A percentile compares a stretch with the other conserved stretches of the same genome.
phyloP scores from a whole-genome alignment of 352 stramenopile species.

The Phytophthora cactorum region DNA sequence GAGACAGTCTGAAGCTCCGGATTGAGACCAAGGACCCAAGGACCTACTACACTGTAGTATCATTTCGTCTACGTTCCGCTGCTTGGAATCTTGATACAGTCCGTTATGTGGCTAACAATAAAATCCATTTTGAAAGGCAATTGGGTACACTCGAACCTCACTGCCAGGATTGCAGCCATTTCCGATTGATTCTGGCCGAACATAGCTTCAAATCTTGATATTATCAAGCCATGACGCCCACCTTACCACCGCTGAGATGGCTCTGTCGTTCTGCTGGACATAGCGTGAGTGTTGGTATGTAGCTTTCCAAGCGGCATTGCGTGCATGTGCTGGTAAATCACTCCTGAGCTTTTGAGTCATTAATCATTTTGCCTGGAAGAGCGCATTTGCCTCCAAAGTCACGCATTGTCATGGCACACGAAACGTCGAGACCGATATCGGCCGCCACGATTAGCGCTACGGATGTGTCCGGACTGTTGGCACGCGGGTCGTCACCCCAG shows the following conservation, averaged over 20 bases:
- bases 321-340: constrained; percentile 13
- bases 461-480: constrained; percentile 37
- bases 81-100: not conserved
- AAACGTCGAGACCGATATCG: constrained; percentile 22
- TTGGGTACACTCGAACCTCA: constrained; percentile 25
- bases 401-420: constrained; percentile 25
- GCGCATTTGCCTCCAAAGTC: constrained; percentile 5
- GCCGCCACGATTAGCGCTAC: constrained; percentile 33
- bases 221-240: constrained; percentile 31
- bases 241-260: constrained; percentile 8
- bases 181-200: constrained; percentile 17
- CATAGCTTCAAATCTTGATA: constrained; percentile 38
- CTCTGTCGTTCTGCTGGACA: constrained; percentile 3
- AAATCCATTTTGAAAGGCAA: constrained; percentile 22
- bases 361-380: constrained; percentile 30
- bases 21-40: constrained; percentile 14
- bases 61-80: constrained; percentile 23
- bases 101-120: constrained; percentile 8
- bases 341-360: constrained; percentile 12
- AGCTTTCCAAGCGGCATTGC: not conserved
- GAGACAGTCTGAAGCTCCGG: constrained; percentile 31
- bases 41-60: not conserved
- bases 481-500: constrained; percentile 27
- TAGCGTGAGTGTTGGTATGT: constrained; percentile 35
- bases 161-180: constrained; percentile 7